These are phyloP conservation scores for Aplosporella prunicola DNA, from an alignment of 2,329 filamentous ascomycete species.

Conservation along the genomic window DNA sequence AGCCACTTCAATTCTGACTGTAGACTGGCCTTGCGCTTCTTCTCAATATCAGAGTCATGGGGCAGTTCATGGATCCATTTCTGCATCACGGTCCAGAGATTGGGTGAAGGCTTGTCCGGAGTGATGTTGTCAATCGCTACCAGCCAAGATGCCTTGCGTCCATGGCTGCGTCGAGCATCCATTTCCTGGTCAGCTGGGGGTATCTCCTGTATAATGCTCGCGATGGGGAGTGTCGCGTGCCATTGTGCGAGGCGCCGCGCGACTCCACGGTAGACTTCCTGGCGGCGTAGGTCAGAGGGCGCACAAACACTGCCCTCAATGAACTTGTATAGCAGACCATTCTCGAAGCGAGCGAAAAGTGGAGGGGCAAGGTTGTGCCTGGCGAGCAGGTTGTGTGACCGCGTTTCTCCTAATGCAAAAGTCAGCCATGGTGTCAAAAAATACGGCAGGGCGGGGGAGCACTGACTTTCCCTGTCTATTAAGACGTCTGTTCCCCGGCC, in stretches of 20 bases:
- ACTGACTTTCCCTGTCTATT: constrained; percentile 84
- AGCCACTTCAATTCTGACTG: constrained; percentile 67
- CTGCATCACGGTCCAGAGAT: constrained; percentile 90
- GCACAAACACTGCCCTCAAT: constrained; percentile 72
- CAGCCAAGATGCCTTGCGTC: constrained; percentile 24
- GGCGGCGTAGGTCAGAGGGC: constrained; percentile 67
- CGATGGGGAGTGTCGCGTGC: constrained; percentile 64
- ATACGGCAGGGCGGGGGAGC: neutral
- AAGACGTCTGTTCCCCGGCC: constrained; percentile 88
- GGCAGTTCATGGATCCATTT: constrained; percentile 90
- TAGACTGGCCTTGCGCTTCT: constrained; percentile 55
- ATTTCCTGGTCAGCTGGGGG: constrained; percentile 14
- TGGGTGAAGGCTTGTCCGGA: constrained; percentile 65
- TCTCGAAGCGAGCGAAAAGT: constrained; percentile 84
- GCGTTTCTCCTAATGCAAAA: constrained; percentile 54
- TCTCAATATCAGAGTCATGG: constrained; percentile 58
- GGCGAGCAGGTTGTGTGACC: constrained; percentile 76
- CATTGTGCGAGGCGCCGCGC: constrained; percentile 81
- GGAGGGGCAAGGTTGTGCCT: constrained; percentile 73
- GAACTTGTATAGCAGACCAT: constrained; percentile 91
- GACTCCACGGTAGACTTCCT: constrained; percentile 71
- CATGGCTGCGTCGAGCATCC: constrained; percentile 17
- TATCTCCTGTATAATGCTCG: constrained; percentile 35
- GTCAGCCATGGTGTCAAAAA: constrained; percentile 1
- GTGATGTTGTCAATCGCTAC: constrained; percentile 35